A percentile compares a stretch with the other conserved stretches of the same genome.
Evolutionary conservation across 441 rosid species (phyloP).

Genomic region (Eruca vesicaria): DNA sequence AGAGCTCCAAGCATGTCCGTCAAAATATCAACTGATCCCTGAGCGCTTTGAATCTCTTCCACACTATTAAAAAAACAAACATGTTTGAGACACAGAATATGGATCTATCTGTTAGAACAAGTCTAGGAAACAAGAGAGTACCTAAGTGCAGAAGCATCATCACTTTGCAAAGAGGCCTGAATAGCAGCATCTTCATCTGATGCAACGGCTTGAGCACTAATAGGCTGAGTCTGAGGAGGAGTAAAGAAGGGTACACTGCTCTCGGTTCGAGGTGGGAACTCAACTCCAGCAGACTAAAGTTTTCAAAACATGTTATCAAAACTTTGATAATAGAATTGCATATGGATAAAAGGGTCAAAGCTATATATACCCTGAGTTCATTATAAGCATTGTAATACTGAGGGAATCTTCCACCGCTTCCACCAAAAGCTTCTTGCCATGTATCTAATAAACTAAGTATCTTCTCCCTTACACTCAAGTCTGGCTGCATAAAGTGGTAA

Average conservation of each 20-base stretch:
- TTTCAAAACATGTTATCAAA: constrained; percentile 6
- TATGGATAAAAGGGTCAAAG: background rate
- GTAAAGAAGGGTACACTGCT: constrained; percentile 83
- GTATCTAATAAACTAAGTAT: constrained; percentile 86
- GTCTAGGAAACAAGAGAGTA: constrained; percentile 28
- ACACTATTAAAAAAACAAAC: constrained; percentile 45
- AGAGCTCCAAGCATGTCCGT: constrained; percentile 89
- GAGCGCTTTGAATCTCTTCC: constrained; percentile 79
- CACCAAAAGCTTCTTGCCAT: constrained; percentile 99
- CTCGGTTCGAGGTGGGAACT: constrained; percentile 91
- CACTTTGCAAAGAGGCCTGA: constrained; percentile 83
- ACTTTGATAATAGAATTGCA: background rate
- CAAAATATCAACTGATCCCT: constrained; percentile 72
- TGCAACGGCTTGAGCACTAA: constrained; percentile 43
- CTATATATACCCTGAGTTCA: constrained; percentile 86
- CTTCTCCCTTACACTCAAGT: constrained; percentile 88
- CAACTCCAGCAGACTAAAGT: constrained; percentile 80
- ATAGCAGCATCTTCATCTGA: constrained; percentile 86
- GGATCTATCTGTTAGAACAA: background rate
- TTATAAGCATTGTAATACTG: constrained; percentile 86
- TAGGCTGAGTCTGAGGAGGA: constrained; percentile 95
- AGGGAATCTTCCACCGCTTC: constrained; percentile 78
- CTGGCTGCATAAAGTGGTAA: constrained; percentile 62
- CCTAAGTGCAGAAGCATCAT: constrained; percentile 86
- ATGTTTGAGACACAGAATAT: background rate